phyloP scores from a whole-genome alignment of 2,329 filamentous ascomycete genomes.

The Akanthomyces lecanii region DNA sequence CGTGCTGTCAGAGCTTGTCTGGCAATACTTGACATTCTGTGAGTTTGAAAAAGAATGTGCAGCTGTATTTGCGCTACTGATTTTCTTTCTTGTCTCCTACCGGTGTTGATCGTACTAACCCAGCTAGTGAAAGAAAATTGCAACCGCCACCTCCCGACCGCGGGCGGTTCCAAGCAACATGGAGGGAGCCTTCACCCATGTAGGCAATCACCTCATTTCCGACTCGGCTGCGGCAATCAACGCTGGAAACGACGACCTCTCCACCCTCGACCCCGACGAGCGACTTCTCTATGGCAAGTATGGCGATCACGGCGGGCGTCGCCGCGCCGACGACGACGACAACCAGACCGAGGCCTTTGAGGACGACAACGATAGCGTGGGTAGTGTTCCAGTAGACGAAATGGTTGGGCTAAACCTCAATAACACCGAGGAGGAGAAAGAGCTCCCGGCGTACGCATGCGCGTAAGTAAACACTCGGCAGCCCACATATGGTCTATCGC shows the following conservation, averaged over 20 bases:
- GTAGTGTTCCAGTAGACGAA: slow-evolving; percentile 76
- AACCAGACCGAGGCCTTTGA: slow-evolving; percentile 80
- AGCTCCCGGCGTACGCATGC: slow-evolving; percentile 92
- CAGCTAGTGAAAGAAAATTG: slow-evolving; percentile 7
- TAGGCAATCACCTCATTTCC: slow-evolving; percentile 81
- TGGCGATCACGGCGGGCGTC: slow-evolving; percentile 56
- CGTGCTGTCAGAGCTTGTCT: slow-evolving; percentile 2
- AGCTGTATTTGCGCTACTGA: background rate
- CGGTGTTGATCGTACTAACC: background rate
- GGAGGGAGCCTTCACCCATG: slow-evolving; percentile 85
- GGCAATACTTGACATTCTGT: background rate
- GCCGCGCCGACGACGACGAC: slow-evolving; percentile 82
- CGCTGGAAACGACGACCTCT: slow-evolving; percentile 72
- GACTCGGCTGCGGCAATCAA: slow-evolving; percentile 85
- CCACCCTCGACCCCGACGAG: slow-evolving; percentile 71
- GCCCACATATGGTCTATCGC: slow-evolving; percentile 21
- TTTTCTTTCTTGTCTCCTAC: background rate
- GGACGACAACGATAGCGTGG: slow-evolving; percentile 70
- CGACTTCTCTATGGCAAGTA: slow-evolving; percentile 71
- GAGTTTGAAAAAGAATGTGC: background rate
- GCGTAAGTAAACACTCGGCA: slow-evolving; percentile 58
- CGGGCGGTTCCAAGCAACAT: slow-evolving; percentile 42
- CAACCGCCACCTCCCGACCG: background rate
- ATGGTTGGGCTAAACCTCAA: slow-evolving; percentile 59
- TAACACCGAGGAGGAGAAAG: slow-evolving; percentile 72